A percentile compares a stretch with the other conserved stretches of the same genome.
These are phyloP conservation scores for Talaromyces albobiverticillius DNA, from an alignment of 2,329 filamentous ascomycete species.

Conservation along the genomic window DNA sequence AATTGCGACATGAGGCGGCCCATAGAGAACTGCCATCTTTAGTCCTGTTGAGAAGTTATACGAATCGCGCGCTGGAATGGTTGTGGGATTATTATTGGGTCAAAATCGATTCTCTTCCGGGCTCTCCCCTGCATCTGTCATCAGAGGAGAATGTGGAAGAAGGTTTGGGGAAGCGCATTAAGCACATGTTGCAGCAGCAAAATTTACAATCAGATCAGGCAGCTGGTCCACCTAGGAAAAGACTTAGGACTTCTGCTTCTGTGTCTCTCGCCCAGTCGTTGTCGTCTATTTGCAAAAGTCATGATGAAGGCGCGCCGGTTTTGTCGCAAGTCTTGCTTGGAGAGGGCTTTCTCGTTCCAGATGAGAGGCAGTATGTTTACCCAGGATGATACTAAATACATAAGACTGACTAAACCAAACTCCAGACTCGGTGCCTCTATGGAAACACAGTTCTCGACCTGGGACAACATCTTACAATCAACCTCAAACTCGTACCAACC, in stretches of 20 bases:
- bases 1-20: constrained; percentile 83
- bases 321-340: constrained; percentile 28
- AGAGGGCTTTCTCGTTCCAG: constrained; percentile 24
- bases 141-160: neutral
- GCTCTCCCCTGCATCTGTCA: constrained; percentile 5
- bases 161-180: neutral
- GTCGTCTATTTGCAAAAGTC: constrained; percentile 26
- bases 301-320: constrained; percentile 17
- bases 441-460: constrained; percentile 28
- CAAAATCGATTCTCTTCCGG: constrained; percentile 39
- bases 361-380: constrained; percentile 27
- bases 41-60: constrained; percentile 66
- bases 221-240: constrained; percentile 25
- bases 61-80: constrained; percentile 72
- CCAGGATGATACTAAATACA: neutral
- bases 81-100: constrained; percentile 88
- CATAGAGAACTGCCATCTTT: constrained; percentile 83
- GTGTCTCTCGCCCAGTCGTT: constrained; percentile 23
- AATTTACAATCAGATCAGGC: neutral
- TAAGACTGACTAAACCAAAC: constrained; percentile 16
- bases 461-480: constrained; percentile 35
- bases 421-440: constrained; percentile 25
- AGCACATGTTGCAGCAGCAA: neutral
- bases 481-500: constrained; percentile 32
- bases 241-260: constrained; percentile 24